Conservation (phyloP, 148 eudicot species). For the Spergularia bocconei region DNA sequence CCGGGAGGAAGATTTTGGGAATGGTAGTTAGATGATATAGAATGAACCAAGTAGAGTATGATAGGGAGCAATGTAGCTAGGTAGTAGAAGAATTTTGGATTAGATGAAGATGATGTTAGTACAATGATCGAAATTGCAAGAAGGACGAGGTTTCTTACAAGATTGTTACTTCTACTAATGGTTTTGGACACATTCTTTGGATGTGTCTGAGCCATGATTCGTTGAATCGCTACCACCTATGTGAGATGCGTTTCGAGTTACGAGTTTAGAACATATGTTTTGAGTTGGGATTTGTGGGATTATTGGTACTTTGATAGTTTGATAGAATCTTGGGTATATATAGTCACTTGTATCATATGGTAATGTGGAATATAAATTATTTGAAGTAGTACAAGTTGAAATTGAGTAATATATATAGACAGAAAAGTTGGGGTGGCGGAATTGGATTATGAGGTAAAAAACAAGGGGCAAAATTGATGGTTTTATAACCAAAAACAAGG, state of each 20-base stretch:
- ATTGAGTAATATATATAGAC: not conserved
- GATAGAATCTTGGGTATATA: too few relatives aligned
- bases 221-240: too few relatives aligned
- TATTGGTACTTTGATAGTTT: too few relatives aligned
- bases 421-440: slow-evolving; percentile 12
- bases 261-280: too few relatives aligned
- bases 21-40: slow-evolving; percentile 6
- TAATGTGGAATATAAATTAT: too few relatives aligned
- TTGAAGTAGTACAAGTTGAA: too few relatives aligned
- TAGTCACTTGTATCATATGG: too few relatives aligned
- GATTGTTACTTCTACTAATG: not conserved
- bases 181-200: slow-evolving; percentile 20
- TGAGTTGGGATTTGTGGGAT: too few relatives aligned
- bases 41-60: slow-evolving; percentile 19
- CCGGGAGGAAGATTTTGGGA: slow-evolving; percentile 37
- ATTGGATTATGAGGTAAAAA: not conserved
- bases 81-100: slow-evolving; percentile 3
- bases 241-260: too few relatives aligned
- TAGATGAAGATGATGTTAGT: slow-evolving; percentile 15
- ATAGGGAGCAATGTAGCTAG: slow-evolving; percentile 19
- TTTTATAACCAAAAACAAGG: not conserved
- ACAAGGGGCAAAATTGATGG: slow-evolving; percentile 30
- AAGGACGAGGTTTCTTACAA: slow-evolving; percentile 24
- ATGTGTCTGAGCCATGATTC: not conserved
- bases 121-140: slow-evolving; percentile 17